Base-by-base conservation (phyloP, 495 filamentous ascomycete genomes). In the Copromyces sp. region DNA sequence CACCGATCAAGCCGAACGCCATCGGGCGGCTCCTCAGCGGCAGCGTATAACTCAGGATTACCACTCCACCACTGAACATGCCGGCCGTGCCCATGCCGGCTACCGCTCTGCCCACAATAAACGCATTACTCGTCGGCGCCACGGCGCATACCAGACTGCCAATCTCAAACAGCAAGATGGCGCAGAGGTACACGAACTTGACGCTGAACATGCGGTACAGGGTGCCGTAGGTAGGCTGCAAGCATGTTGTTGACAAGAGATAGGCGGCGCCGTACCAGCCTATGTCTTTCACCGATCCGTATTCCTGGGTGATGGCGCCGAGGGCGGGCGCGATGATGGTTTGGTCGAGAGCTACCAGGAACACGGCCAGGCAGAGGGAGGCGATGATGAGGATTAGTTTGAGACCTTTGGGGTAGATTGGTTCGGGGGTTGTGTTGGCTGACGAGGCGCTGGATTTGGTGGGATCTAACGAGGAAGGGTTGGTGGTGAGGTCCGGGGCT, bases 1-100 rank as follows among this genome's bases (percentile, higher is more conserved):
- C 89, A 9, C 92, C 92, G 72, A 97, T 87, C n/a, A 94, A 75
- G 4, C 93, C 91, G 65, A 91, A 92, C 71, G 89, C 93, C 39
- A 89, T 83, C 0, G 93, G 92, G 39, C 93, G 83, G 72, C 90
- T 86, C 7, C 83, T 80, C 6, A 96, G 81, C 0, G 93, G 92
- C 12, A 95, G 89, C 70, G 87, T 88, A 70, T 89, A 84, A n/a
- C 84, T 81, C 65, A 92, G 81, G 68, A 93, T 91, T n/a, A 92
- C 82, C 68, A 93, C 84, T 9, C 81, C 79, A 0, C 87, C 87
- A 2, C 81, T 83, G 71, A 86, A 87, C 39, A 88, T 78, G 0
- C 87, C 87, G 0, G 86, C 84, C 0, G 85, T 83, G 1, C 87
- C 86, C 38, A 85, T 69, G 16, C 87, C 87, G 2, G 86, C 86